These are phyloP conservation scores for Malus fusca DNA, from an alignment of 306 rosid species.

Conservation along the genomic window DNA sequence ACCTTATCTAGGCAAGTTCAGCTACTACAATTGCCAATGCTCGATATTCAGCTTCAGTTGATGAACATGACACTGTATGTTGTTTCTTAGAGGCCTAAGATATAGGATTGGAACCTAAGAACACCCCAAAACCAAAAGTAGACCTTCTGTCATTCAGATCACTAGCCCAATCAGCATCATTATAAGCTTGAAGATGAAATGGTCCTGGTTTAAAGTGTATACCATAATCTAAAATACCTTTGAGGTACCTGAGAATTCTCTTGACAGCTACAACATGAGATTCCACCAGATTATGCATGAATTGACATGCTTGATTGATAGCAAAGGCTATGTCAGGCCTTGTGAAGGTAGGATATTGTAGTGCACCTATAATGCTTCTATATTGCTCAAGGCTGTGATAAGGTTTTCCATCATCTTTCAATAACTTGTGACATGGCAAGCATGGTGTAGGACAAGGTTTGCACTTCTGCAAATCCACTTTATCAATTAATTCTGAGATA, in stretches of 20 bases:
- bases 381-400: fast-evolving
- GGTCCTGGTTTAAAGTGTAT: neutral
- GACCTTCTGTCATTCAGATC: neutral
- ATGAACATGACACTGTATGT: neutral
- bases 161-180: neutral
- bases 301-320: neutral
- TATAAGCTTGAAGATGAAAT: neutral
- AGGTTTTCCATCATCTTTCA: neutral
- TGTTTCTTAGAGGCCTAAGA: neutral
- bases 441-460: fast-evolving
- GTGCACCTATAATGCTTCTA: neutral
- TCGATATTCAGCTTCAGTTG: neutral
- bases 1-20: neutral
- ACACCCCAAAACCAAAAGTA: neutral
- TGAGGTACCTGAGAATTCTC: neutral
- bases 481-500: neutral
- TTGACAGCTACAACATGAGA: neutral
- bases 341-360: neutral
- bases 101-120: neutral
- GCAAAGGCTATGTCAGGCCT: neutral
- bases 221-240: neutral
- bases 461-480: neutral
- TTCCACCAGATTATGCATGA: neutral
- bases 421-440: neutral
- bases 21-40: neutral